Evolutionary conservation across 106 monocot species (phyloP), one percentile per base, ranked within the genome.

Genomic region (Narthecium ossifragum): DNA sequence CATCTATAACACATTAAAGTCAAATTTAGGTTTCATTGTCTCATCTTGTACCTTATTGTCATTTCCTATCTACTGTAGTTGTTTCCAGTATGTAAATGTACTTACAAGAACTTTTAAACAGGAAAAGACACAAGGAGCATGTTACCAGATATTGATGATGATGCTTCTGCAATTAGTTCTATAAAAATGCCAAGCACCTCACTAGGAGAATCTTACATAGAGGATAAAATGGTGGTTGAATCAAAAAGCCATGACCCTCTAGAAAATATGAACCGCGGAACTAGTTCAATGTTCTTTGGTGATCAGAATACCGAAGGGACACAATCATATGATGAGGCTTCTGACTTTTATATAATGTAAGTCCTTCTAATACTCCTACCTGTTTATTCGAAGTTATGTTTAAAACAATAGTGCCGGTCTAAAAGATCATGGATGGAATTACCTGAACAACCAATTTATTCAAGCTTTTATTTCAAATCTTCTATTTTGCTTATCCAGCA

Each of bases 281-380:
- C 30, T 28, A 51, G 46, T 13, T 6, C 39, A 15, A 9, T 66
- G 45, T 34, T 61, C 0, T 53, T 47, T 43, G 46, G 32, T 28
- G 38, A 73, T 53, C 40, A 67, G 40, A 83, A 65, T 59, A 38
- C 51, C 15, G 28, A 39, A 45, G 61, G 26, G 40, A 18, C 56
- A 31, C 54, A 18, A 31, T 18, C 39, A 61, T 55, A 75, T 68
- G 72, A 70, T 43, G 75, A 85, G 73, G 59, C 68, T 37, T 78
- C 84, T 43, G 77, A 70, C 62, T 75, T 90, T 54, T 78, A 59
- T 61, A 61, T 90, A 54, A 75, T 81, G 89, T 90, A 75, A 78
- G 78, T 64, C 29, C 34, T 53, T 70, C 25, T 26, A 8, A 43
- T 17, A 43, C 43, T 3, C 14, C 18, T 43, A 4, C 1, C 14